phyloP scores from a whole-genome alignment of 768 basidiomycete species.

The Lactifluus hygrophoroides region DNA sequence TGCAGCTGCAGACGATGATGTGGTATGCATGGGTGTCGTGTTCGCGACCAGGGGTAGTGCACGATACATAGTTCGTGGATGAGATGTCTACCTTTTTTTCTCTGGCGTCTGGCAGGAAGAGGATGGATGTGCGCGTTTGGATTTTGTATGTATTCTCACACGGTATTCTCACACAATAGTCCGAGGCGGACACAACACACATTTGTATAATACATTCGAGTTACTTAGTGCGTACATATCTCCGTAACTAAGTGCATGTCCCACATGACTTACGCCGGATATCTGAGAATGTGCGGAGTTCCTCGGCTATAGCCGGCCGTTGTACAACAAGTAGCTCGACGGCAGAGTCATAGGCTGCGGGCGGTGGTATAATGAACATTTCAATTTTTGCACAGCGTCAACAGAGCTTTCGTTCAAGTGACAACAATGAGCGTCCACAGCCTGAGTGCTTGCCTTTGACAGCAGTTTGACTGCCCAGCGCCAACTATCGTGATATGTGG shows the following conservation, averaged over 20 bases:
- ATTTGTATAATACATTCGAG: conserved; percentile 16
- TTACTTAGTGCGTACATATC: background rate
- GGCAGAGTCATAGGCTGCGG: too few species aligned
- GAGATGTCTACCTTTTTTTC: background rate
- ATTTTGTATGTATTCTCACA: conserved; percentile 18
- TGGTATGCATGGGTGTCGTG: conserved; percentile 88
- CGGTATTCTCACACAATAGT: conserved; percentile 1
- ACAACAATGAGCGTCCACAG: too few species aligned
- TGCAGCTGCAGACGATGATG: conserved; percentile 86
- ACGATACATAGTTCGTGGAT: background rate
- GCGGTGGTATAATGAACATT: too few species aligned
- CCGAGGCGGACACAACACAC: conserved; percentile 1
- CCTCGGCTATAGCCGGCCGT: background rate
- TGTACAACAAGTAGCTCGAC: too few species aligned
- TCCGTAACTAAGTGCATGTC: background rate
- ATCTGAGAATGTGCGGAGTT: background rate
- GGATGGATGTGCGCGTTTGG: background rate
- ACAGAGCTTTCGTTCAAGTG: too few species aligned
- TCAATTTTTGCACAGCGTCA: too few species aligned
- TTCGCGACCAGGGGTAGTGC: conserved; percentile 22
- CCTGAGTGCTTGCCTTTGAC: too few species aligned
- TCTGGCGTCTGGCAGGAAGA: conserved; percentile 6
- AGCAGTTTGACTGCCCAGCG: too few species aligned
- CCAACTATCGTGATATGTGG: too few species aligned
- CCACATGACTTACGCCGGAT: background rate